phyloP scores from a whole-genome alignment of 2,329 filamentous ascomycete genomes.

The Talaromyces sp. region DNA sequence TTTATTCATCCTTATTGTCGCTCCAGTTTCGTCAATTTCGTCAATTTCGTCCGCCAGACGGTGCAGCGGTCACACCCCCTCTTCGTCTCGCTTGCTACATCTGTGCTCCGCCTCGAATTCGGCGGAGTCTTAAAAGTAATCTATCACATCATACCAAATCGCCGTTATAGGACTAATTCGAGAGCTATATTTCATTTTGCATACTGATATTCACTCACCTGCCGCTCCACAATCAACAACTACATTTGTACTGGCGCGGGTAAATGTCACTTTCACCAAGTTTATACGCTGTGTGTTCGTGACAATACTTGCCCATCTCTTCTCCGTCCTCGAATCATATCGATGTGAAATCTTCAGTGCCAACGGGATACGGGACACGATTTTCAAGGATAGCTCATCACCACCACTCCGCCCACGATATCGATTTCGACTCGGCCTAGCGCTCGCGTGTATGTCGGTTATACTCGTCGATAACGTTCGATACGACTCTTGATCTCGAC shows the following conservation, averaged over 20 bases:
- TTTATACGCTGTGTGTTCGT: not conserved
- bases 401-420: not conserved
- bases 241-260: slow-evolving; percentile 1
- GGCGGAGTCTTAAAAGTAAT: not conserved
- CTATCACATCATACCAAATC: not conserved
- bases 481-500: not conserved
- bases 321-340: not conserved
- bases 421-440: not conserved
- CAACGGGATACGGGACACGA: not conserved
- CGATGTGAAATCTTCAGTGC: not conserved
- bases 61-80: not conserved
- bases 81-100: not conserved
- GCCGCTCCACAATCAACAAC: not conserved
- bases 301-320: not conserved
- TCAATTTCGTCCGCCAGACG: not conserved
- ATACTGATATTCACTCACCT: not conserved
- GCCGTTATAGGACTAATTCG: not conserved
- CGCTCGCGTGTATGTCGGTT: not conserved
- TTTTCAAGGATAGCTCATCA: not conserved
- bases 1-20: not conserved
- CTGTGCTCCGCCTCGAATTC: not conserved
- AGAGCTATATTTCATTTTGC: not conserved
- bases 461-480: not conserved
- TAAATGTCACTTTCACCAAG: not conserved
- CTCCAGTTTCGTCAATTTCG: not conserved